Percentiles rank a stretch among this genome's conserved stretches.
phyloP scores from a whole-genome alignment of 129 eudicot genomes.

The Lactuca sativa region DNA sequence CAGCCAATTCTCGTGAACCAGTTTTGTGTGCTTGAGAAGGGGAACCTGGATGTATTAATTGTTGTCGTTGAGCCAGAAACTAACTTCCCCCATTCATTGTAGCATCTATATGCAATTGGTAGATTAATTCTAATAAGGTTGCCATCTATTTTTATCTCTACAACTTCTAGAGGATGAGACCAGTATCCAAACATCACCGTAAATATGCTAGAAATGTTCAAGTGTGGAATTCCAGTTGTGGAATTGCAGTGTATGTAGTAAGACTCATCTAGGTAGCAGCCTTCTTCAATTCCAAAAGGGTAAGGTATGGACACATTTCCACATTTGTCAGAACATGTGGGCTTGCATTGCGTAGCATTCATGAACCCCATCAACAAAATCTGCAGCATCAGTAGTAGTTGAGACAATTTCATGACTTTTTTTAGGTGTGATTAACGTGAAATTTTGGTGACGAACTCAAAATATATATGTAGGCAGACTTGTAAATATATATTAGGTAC shows the following conservation, averaged over 20 bases:
- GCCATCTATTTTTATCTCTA: slow-evolving; percentile 22
- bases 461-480: background rate
- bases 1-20: slow-evolving; percentile 18
- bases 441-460: background rate
- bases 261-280: slow-evolving; percentile 24
- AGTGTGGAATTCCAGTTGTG: slow-evolving; percentile 11
- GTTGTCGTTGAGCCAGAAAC: background rate
- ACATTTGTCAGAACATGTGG: slow-evolving; percentile 20
- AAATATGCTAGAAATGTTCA: background rate
- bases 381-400: background rate
- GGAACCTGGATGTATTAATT: slow-evolving; percentile 13
- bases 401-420: slow-evolving; percentile 18
- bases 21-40: slow-evolving; percentile 25
- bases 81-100: background rate
- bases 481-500: background rate
- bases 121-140: slow-evolving; percentile 20
- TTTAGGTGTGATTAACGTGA: background rate
- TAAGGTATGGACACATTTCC: slow-evolving; percentile 28
- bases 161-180: background rate
- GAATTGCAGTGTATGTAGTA: slow-evolving; percentile 25
- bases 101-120: slow-evolving; percentile 27
- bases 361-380: background rate
- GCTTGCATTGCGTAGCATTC: background rate
- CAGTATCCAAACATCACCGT: no score
- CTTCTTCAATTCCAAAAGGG: slow-evolving; percentile 30